phyloP scores from a whole-genome alignment of 1,284 basidiomycete species.

The Ganoderma boninense region DNA sequence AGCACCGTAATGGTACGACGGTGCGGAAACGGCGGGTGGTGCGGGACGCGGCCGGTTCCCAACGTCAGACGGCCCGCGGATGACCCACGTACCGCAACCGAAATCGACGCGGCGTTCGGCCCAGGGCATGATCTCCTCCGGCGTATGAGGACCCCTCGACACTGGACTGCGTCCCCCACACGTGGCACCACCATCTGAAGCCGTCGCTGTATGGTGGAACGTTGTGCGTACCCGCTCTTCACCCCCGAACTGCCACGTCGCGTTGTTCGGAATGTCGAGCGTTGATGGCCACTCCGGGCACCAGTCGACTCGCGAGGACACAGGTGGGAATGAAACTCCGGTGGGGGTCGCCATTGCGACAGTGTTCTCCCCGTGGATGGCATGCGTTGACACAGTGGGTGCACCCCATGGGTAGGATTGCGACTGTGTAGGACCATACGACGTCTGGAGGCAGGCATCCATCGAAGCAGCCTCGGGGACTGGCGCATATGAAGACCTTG shows the following conservation, averaged over 20 bases:
- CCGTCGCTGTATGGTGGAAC: neutral
- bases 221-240: neutral
- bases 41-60: neutral
- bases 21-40: neutral
- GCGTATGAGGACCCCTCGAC: neutral
- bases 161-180: neutral
- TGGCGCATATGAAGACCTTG: neutral
- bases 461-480: neutral
- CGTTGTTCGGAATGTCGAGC: neutral
- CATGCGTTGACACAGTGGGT: neutral
- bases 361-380: neutral
- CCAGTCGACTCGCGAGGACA: neutral
- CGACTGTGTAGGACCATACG: neutral
- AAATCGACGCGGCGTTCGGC: neutral
- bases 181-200: neutral
- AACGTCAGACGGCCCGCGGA: neutral
- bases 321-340: neutral
- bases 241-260: neutral
- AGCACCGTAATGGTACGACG: neutral
- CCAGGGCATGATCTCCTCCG: neutral
- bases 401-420: neutral
- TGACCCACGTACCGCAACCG: neutral
- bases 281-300: neutral
- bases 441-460: neutral
- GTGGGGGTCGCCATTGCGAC: neutral